Percentiles rank a stretch among this genome's conserved stretches.
These are phyloP conservation scores for Neospermospora avenae DNA, from an alignment of 2,329 filamentous ascomycete species.

Conservation along the genomic window DNA sequence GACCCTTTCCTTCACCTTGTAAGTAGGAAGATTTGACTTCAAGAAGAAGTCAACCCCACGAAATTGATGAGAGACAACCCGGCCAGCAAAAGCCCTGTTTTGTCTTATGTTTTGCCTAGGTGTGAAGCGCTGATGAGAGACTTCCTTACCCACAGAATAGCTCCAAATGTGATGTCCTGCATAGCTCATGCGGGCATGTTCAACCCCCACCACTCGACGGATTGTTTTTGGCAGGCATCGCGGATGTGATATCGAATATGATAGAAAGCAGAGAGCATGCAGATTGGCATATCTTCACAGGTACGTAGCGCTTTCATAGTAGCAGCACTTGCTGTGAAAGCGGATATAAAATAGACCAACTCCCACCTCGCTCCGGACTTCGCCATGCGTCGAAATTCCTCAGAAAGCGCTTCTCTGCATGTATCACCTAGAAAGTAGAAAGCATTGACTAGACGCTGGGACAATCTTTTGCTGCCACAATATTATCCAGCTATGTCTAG, in stretches of 20 bases:
- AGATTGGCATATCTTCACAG: background rate
- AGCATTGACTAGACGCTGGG: background rate
- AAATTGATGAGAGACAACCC: no score
- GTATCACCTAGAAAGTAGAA: background rate
- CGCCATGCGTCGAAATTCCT: background rate
- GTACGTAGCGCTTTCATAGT: background rate
- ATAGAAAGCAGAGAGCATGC: background rate
- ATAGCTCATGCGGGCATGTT: background rate
- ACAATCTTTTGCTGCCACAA: background rate
- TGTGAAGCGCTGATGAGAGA: no score
- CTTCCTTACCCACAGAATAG: no score
- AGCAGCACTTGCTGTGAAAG: background rate
- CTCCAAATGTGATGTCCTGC: background rate
- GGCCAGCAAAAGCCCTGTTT: no score
- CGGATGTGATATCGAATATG: background rate
- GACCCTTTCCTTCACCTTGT: no score
- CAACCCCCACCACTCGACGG: no score
- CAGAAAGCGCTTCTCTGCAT: background rate
- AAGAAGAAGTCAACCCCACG: no score
- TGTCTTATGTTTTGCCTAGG: background rate
- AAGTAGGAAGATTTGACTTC: no score
- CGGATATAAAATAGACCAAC: background rate
- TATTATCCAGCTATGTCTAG: background rate
- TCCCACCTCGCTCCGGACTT: background rate
- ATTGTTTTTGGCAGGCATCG: background rate